phyloP scores from a whole-genome alignment of 257 asterid species.

The Verbena officinalis region DNA sequence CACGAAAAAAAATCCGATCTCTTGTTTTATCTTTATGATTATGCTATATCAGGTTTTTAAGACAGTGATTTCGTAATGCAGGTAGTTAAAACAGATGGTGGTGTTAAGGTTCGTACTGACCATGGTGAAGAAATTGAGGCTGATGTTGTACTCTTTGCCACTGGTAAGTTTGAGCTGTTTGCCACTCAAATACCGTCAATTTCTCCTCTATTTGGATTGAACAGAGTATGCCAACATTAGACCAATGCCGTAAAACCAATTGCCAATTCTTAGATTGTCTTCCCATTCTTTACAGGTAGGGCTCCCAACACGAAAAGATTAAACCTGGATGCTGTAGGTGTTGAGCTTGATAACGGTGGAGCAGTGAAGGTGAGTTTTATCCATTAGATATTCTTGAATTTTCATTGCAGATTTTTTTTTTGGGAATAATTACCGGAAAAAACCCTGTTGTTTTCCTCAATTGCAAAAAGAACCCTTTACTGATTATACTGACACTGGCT shows the following conservation, averaged over 20 bases:
- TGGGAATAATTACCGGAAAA: neutral
- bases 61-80: slow-evolving; percentile 41
- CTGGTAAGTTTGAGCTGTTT: slow-evolving; percentile 58
- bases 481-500: too few species aligned
- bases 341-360: slow-evolving; percentile 68
- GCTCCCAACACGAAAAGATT: slow-evolving; percentile 87
- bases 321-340: slow-evolving; percentile 86
- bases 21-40: neutral
- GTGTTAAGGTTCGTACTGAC: slow-evolving; percentile 77
- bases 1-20: neutral
- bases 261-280: slow-evolving; percentile 13
- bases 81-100: slow-evolving; percentile 78
- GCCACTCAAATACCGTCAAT: neutral
- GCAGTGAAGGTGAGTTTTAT: slow-evolving; percentile 70
- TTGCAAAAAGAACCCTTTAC: too few species aligned
- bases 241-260: too few species aligned
- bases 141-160: slow-evolving; percentile 97
- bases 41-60: slow-evolving; percentile 14
- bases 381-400: slow-evolving; percentile 9
- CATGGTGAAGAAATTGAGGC: slow-evolving; percentile 86
- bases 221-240: neutral
- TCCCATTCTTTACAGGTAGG: slow-evolving; percentile 63
- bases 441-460: too few species aligned
- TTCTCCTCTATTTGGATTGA: neutral
- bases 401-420: slow-evolving; percentile 17